A percentile compares a stretch with the other conserved stretches of the same genome.
phyloP scores from a whole-genome alignment of 2,329 filamentous ascomycete species.

The Pseudogymnoascus sp. region DNA sequence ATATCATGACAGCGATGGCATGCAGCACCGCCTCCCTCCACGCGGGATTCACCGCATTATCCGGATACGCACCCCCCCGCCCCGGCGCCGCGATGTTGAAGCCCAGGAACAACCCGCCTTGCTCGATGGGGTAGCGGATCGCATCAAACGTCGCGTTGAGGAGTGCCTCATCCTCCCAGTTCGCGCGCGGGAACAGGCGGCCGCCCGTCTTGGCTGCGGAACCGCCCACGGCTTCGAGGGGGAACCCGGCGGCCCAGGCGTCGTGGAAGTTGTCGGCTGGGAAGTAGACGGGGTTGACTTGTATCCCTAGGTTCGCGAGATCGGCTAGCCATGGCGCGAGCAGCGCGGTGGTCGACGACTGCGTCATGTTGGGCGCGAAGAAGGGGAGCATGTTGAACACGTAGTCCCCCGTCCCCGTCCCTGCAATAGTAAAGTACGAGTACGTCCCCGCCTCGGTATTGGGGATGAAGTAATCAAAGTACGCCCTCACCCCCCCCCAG shows the following conservation, averaged over 20 bases:
- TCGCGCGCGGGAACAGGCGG: conserved; percentile 33
- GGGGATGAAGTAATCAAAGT: conserved; percentile 36
- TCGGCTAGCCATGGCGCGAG: conserved; percentile 33
- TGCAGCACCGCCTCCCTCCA: conserved; percentile 17
- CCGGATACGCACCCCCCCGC: conserved; percentile 13
- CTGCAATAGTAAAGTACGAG: conserved; percentile 26
- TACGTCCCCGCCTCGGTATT: conserved; percentile 29
- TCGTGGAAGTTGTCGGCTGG: conserved; percentile 14
- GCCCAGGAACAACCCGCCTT: conserved; percentile 26
- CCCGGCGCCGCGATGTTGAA: conserved; percentile 19
- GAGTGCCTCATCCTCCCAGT: conserved; percentile 25
- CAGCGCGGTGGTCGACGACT: conserved; percentile 19
- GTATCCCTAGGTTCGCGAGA: conserved; percentile 20
- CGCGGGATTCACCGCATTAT: conserved; percentile 32
- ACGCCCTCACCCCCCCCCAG: conserved; percentile 44
- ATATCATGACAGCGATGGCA: conserved; percentile 32
- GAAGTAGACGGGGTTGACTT: conserved; percentile 27
- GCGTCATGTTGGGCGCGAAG: conserved; percentile 25
- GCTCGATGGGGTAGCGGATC: conserved; percentile 27
- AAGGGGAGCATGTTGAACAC: conserved; percentile 26
- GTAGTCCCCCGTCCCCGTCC: conserved; percentile 24
- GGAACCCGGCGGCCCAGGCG: conserved; percentile 35
- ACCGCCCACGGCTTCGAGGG: conserved; percentile 28
- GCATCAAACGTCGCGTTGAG: conserved; percentile 23
- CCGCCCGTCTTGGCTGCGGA: conserved; percentile 28